A percentile compares a stretch with the other conserved stretches of the same genome.
Conservation (phyloP, 352 stramenopile genomes). For the Vaucheria bursata region DNA sequence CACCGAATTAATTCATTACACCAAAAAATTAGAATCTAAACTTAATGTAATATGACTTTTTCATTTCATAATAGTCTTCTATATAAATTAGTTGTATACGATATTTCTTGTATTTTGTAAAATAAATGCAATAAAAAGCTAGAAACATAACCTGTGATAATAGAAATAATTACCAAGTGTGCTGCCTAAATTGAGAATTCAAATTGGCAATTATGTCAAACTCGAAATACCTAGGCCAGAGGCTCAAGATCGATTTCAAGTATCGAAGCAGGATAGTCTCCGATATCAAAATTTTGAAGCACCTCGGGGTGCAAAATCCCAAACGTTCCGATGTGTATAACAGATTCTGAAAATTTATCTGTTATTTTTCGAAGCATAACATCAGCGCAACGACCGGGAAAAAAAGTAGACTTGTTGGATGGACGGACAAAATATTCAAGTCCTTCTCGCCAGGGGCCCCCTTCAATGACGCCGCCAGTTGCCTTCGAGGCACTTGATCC, state of each 20-base stretch:
- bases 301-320: conserved; percentile 96
- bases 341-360: conserved; percentile 35
- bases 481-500: not conserved
- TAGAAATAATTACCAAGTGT: too few species aligned
- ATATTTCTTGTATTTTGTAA: too few species aligned
- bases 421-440: conserved; percentile 68
- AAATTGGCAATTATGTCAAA: not conserved
- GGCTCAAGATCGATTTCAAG: conserved; percentile 96
- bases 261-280: conserved; percentile 81
- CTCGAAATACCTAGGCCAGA: conserved; percentile 53
- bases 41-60: too few species aligned
- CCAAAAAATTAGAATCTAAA: too few species aligned
- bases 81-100: too few species aligned
- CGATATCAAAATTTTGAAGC: conserved; percentile 92
- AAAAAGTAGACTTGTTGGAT: conserved; percentile 72
- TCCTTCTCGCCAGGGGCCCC: conserved; percentile 53
- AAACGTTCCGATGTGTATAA: conserved; percentile 76
- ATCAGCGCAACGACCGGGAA: conserved; percentile 82
- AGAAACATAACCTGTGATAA: too few species aligned
- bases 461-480: conserved; percentile 5
- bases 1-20: too few species aligned
- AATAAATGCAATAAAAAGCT: too few species aligned
- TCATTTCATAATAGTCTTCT: too few species aligned
- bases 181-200: too few species aligned
- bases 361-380: conserved; percentile 65